Percentiles rank a stretch among this genome's conserved stretches.
Evolutionary conservation across 1,284 basidiomycete genomes (phyloP).

Genomic region (Boletellus dicymbophilus): DNA sequence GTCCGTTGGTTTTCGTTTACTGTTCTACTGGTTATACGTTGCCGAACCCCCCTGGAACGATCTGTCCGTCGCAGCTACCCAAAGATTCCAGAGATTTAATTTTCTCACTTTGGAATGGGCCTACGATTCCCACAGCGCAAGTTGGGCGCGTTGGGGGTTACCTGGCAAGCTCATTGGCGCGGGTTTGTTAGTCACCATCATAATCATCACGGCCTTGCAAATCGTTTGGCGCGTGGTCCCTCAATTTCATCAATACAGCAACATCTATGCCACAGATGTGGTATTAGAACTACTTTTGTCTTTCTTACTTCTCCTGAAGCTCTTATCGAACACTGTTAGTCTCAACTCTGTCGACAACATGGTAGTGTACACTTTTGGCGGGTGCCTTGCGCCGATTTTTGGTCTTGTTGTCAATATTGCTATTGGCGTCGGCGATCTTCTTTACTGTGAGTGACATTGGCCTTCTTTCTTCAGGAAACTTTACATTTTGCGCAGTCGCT

Average conservation of each 20-base stretch:
- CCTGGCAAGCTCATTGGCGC: slow-evolving; percentile 55
- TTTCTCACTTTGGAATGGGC: slow-evolving; percentile 21
- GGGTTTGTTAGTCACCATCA: slow-evolving; percentile 43
- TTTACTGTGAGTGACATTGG: slow-evolving; percentile 51
- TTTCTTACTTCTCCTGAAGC: slow-evolving; percentile 60
- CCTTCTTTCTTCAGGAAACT: slow-evolving; percentile 4
- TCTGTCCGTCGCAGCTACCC: slow-evolving; percentile 19
- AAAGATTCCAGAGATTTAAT: slow-evolving; percentile 14
- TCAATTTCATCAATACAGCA: slow-evolving; percentile 43
- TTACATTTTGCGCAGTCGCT: slow-evolving; percentile 43
- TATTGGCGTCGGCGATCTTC: slow-evolving; percentile 56
- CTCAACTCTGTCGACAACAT: slow-evolving; percentile 35
- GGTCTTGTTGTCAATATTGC: slow-evolving; percentile 54
- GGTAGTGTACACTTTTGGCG: slow-evolving; percentile 38
- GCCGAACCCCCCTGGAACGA: slow-evolving; percentile 55
- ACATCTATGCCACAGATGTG: slow-evolving; percentile 58
- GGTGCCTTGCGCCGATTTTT: slow-evolving; percentile 53
- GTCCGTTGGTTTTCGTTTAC: slow-evolving; percentile 57
- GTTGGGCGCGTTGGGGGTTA: slow-evolving; percentile 65
- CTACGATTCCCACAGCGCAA: slow-evolving; percentile 49
- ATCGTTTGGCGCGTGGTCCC: slow-evolving; percentile 60
- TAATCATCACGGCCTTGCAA: slow-evolving; percentile 56
- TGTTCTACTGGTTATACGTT: slow-evolving; percentile 71
- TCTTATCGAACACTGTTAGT: slow-evolving; percentile 55
- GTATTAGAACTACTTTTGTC: slow-evolving; percentile 60